Percentiles rank a stretch among this genome's conserved stretches.
Evolutionary conservation across 2,329 filamentous ascomycete species (phyloP).

Genomic region (Colletotrichum chrysophilum): DNA sequence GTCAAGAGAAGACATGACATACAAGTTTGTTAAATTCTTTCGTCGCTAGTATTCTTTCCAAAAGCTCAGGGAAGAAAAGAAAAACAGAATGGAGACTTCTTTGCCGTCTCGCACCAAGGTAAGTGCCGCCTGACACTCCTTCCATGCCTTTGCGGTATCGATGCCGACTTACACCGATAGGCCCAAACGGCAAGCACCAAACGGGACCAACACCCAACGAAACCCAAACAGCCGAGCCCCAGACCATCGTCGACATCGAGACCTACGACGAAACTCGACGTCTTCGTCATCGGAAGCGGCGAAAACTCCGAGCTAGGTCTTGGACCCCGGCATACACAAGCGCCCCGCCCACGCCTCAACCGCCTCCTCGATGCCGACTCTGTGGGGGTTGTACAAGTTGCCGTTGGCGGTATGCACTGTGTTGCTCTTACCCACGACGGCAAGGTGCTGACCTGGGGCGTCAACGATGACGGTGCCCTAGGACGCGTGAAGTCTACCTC

Average conservation of each 20-base stretch:
- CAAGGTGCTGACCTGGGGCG: constrained; percentile 69
- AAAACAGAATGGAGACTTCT: not conserved
- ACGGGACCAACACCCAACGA: not conserved
- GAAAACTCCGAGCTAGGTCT: constrained; percentile 17
- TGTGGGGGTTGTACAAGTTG: constrained; percentile 65
- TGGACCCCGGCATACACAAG: not conserved
- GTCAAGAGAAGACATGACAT: not conserved
- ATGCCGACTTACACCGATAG: not conserved
- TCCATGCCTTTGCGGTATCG: not conserved
- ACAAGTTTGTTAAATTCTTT: not conserved
- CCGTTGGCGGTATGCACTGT: constrained; percentile 68
- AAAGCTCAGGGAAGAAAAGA: not conserved
- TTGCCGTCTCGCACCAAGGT: not conserved
- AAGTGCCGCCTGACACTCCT: not conserved
- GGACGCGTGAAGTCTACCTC: constrained; percentile 54
- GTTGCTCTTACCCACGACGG: constrained; percentile 67
- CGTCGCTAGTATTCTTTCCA: not conserved
- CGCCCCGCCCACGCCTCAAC: constrained; percentile 47
- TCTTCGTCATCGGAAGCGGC: constrained; percentile 19
- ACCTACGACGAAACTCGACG: not conserved
- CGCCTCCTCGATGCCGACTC: constrained; percentile 54
- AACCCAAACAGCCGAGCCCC: not conserved
- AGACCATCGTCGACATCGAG: not conserved
- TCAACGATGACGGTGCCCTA: constrained; percentile 70
- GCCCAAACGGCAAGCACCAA: not conserved